Conservation (phyloP, 306 rosid species). For the Sicyos edulis region DNA sequence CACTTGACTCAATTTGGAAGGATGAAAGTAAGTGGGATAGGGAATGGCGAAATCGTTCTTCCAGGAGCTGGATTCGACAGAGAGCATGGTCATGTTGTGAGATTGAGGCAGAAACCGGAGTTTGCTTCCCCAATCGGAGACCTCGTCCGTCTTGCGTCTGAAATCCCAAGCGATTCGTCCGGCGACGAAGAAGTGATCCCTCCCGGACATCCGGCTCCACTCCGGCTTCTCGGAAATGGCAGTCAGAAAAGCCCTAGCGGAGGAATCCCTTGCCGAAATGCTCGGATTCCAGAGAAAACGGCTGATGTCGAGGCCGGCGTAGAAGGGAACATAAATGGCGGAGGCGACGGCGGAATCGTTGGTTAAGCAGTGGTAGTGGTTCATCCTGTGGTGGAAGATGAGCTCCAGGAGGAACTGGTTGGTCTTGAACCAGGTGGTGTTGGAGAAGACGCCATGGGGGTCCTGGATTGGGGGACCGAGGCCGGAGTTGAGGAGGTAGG, state of each 20-base stretch:
- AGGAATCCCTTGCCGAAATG: slow-evolving; percentile 49
- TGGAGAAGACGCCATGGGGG: slow-evolving; percentile 34
- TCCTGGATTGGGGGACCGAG: slow-evolving; percentile 45
- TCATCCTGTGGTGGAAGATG: slow-evolving; percentile 75
- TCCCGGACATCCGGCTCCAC: slow-evolving; percentile 74
- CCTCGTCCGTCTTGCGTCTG: slow-evolving; percentile 51
- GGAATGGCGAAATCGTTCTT: slow-evolving; percentile 79
- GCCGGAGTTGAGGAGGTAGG: slow-evolving; percentile 52
- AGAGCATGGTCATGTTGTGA: slow-evolving; percentile 72
- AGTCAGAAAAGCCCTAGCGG: slow-evolving; percentile 44
- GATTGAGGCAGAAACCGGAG: slow-evolving; percentile 69
- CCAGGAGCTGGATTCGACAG: slow-evolving; percentile 87
- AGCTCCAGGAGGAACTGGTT: slow-evolving; percentile 77
- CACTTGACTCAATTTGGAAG: slow-evolving; percentile 33
- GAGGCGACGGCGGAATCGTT: slow-evolving; percentile 53
- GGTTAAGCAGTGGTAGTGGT: slow-evolving; percentile 55
- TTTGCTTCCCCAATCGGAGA: slow-evolving; percentile 72
- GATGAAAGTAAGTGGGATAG: slow-evolving; percentile 75
- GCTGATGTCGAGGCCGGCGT: slow-evolving; percentile 83
- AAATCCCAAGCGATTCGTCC: slow-evolving; percentile 97
- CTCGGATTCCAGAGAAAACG: slow-evolving; percentile 56
- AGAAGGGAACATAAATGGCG: slow-evolving; percentile 73
- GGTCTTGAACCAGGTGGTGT: slow-evolving; percentile 57
- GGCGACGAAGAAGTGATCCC: slow-evolving; percentile 74
- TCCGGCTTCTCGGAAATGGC: slow-evolving; percentile 44